These are phyloP conservation scores for Paramecium primaurelia DNA, from an alignment of 73 alveolate genomes.

Conservation along the genomic window DNA sequence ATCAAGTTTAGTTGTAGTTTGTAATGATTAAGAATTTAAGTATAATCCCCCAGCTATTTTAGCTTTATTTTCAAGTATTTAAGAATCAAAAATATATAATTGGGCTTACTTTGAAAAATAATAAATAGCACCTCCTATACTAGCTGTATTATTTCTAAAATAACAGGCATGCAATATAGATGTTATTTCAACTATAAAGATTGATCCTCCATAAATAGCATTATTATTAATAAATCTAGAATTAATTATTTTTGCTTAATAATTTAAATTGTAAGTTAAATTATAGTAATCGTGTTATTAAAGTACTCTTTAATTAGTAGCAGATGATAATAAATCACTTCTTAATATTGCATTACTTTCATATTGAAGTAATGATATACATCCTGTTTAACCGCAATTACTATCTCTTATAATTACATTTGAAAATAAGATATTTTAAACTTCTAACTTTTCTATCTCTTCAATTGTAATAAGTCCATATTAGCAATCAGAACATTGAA, in stretches of 20 bases:
- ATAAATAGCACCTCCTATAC: not conserved
- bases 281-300: not conserved
- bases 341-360: not conserved
- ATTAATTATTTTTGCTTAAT: not conserved
- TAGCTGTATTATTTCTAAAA: not conserved
- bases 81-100: not conserved
- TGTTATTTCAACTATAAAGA: not conserved
- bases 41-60: not conserved
- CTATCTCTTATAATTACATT: not conserved
- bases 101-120: not conserved
- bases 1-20: not conserved
- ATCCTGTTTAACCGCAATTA: not conserved
- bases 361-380: not conserved
- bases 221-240: not conserved
- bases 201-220: not conserved
- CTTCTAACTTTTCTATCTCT: not conserved
- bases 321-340: not conserved
- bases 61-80: not conserved
- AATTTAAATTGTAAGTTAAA: not conserved
- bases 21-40: not conserved
- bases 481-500: not conserved
- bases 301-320: not conserved
- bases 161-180: not conserved
- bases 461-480: not conserved
- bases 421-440: not conserved